Percentiles rank a stretch among this genome's conserved stretches.
These are phyloP conservation scores for Venturiaceae sp. DNA, from an alignment of 2,329 filamentous ascomycete genomes.

Conservation along the genomic window DNA sequence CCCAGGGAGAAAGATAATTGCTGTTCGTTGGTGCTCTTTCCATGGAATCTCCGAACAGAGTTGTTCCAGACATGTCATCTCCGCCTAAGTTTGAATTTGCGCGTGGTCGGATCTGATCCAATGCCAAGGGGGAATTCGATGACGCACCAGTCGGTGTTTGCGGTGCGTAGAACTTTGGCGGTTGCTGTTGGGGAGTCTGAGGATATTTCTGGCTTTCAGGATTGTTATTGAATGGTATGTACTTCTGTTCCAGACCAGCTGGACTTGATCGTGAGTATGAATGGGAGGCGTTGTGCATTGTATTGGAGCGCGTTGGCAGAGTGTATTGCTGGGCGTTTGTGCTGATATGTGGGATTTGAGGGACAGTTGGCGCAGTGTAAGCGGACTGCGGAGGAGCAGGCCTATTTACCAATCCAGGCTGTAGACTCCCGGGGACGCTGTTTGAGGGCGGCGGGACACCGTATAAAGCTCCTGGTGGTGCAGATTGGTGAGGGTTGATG, in stretches of 20 bases:
- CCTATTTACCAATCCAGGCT: constrained; percentile 42
- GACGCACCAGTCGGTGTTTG: constrained; percentile 44
- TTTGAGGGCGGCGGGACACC: constrained; percentile 19
- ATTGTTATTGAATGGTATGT: constrained; percentile 43
- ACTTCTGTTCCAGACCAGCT: constrained; percentile 46
- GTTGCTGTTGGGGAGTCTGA: constrained; percentile 42
- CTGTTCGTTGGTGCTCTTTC: constrained; percentile 61
- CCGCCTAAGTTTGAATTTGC: constrained; percentile 76
- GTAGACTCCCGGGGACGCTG: constrained; percentile 50
- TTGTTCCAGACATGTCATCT: constrained; percentile 48
- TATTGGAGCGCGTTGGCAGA: constrained; percentile 56
- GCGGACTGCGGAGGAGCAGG: constrained; percentile 39
- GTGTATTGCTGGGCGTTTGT: constrained; percentile 50
- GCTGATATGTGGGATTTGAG: constrained; percentile 41
- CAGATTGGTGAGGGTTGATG: constrained; percentile 3
- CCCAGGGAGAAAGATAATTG: constrained; percentile 91
- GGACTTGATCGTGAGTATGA: constrained; percentile 72
- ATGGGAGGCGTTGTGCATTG: constrained; percentile 44
- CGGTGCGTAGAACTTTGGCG: constrained; percentile 36
- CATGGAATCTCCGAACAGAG: constrained; percentile 49
- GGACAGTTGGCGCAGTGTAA: constrained; percentile 49
- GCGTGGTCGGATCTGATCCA: constrained; percentile 83
- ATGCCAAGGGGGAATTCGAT: constrained; percentile 79
- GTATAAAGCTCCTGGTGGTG: constrained; percentile 18
- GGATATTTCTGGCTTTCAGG: constrained; percentile 10